A percentile compares a stretch with the other conserved stretches of the same genome.
Conservation (phyloP, 2,329 filamentous ascomycete species). For the Arthroderma sp. region DNA sequence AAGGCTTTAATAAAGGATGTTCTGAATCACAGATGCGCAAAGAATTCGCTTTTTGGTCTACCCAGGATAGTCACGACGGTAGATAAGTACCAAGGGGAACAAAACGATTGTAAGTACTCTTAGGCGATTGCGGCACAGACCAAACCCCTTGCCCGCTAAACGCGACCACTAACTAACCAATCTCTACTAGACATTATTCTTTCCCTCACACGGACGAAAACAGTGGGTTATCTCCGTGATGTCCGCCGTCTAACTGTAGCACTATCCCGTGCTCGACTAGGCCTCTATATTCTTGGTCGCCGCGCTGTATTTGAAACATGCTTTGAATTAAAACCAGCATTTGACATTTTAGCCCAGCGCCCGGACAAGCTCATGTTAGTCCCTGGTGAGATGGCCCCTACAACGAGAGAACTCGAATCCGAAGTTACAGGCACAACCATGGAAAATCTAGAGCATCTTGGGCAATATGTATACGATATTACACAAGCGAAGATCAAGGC, state of each 20-base stretch:
- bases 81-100: constrained; percentile 97
- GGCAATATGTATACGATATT: constrained; percentile 96
- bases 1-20: constrained; percentile 80
- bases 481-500: constrained; percentile 57
- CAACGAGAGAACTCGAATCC: constrained; percentile 38
- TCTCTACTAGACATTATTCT: constrained; percentile 64
- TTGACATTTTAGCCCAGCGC: constrained; percentile 62
- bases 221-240: constrained; percentile 85
- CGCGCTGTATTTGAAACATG: constrained; percentile 78
- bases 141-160: neutral
- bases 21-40: constrained; percentile 66
- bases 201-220: constrained; percentile 76
- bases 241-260: constrained; percentile 89
- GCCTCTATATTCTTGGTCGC: constrained; percentile 82
- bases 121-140: too few relatives aligned
- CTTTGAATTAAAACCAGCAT: constrained; percentile 76
- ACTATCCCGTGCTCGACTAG: constrained; percentile 78
- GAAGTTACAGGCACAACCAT: constrained; percentile 51
- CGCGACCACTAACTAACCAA: neutral
- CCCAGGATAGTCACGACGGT: constrained; percentile 86
- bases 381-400: constrained; percentile 75
- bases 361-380: constrained; percentile 70
- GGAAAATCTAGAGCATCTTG: constrained; percentile 85
- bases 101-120: constrained; percentile 66
- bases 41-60: constrained; percentile 73